Evolutionary conservation across 371 early-diverging fungal genomes (phyloP), one percentile per base, ranked within the genome.

Genomic region (Batrachochytrium dendrobatidis): DNA sequence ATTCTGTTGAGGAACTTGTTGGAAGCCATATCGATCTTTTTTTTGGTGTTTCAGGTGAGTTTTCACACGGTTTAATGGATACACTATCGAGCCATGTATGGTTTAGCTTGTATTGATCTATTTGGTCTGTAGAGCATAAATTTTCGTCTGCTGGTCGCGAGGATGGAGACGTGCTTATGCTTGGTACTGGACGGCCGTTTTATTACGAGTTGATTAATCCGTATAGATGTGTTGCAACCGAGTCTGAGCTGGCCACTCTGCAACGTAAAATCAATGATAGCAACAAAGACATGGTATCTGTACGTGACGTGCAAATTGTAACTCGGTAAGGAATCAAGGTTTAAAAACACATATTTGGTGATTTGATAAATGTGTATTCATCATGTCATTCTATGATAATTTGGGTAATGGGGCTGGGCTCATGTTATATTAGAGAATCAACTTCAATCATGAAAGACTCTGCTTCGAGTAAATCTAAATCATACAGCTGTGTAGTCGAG

Each of bases 141-240:
- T 90, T 99, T 70, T 81, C 86, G 3, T 82, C 89, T 0, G 85
- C 96, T 1, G 99, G 98, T 3, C 83, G 99, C 34, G 99, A 99
- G 67, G 99, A 99, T 75, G 88, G 89, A 17, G 95, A 99, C 73
- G 99, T 99, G 8, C 81, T 91, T 29, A 95, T 95, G 94, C 71
- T 97, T 28, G 95, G 94, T 31, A 73, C 74, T 31, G 99, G 99
- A 17, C 75, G 98, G 34, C 99, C 99, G 5, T 98, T 96, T 71
- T 89, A 92, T 59, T 64, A 91, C 22, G 92, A 94, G 63, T 58
- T 98, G 48, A 74, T 83, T 18, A 88, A 96, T 58, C 96, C 99
- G 12, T 73, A 80, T 10, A 29, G 34, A 6, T n/a, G 53, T n/a
- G 50, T 46, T 3, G 63, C 53, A 15, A 68, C 56, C 3, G 65